Percentiles rank a stretch among this genome's conserved stretches.
Evolutionary conservation across 1,284 basidiomycete species (phyloP).

Genomic region (Sporisorium reilianum): DNA sequence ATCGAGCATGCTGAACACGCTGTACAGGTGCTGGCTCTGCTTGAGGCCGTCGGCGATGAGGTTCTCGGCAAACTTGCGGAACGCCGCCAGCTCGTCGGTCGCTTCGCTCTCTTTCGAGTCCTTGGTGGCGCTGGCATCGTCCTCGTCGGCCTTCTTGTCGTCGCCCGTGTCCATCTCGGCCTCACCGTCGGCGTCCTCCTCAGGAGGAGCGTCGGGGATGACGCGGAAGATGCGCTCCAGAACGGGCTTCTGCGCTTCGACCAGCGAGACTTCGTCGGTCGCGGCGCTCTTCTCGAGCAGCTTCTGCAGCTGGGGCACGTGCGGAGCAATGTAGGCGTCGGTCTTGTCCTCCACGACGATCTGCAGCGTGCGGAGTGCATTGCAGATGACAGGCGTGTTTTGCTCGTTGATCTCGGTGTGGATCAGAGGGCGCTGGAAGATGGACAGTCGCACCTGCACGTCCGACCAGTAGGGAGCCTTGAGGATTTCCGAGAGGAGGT

Average conservation of each 20-base stretch:
- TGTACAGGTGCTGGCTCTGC: constrained; percentile 79
- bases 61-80: constrained; percentile 82
- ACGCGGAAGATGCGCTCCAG: constrained; percentile 88
- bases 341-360: constrained; percentile 86
- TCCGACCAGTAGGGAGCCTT: constrained; percentile 89
- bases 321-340: constrained; percentile 83
- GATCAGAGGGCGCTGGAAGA: constrained; percentile 71
- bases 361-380: constrained; percentile 89
- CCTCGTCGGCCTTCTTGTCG: constrained; percentile 78
- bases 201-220: constrained; percentile 73
- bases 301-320: constrained; percentile 84
- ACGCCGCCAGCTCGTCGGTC: constrained; percentile 76
- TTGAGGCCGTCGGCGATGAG: constrained; percentile 85
- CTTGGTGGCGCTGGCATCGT: constrained; percentile 24
- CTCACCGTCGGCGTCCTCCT: constrained; percentile 56
- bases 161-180: constrained; percentile 74
- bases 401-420: constrained; percentile 76
- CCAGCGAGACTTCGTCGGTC: constrained; percentile 53
- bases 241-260: constrained; percentile 71
- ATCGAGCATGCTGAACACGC: constrained; percentile 86
- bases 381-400: constrained; percentile 79
- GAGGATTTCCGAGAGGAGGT: constrained; percentile 84
- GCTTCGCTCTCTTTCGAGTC: constrained; percentile 33
- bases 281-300: constrained; percentile 75
- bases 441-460: constrained; percentile 85